Evolutionary conservation across 768 basidiomycete genomes (phyloP).

Genomic region (Leccinum sublutescens): DNA sequence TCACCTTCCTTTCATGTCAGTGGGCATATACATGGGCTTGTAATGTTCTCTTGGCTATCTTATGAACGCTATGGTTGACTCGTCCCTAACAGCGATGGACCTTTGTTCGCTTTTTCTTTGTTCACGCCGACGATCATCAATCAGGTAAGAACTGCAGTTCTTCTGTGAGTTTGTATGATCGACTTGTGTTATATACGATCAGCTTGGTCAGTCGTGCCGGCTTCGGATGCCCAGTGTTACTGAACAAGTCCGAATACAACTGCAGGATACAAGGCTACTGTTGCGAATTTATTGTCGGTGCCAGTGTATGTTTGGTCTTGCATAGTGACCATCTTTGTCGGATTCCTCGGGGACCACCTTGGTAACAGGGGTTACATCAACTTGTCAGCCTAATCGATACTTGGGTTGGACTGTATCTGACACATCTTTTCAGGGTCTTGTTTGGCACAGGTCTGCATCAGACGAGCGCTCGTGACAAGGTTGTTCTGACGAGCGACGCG

Average conservation of each 20-base stretch:
- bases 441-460: constrained; percentile 32
- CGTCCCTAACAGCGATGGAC: constrained; percentile 41
- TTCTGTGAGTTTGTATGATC: background rate
- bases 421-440: constrained; percentile 21
- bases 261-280: constrained; percentile 58
- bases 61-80: constrained; percentile 1
- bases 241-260: background rate
- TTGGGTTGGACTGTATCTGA: constrained; percentile 5
- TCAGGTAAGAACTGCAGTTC: constrained; percentile 41
- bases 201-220: constrained; percentile 20
- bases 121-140: constrained; percentile 46
- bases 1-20: constrained; percentile 29
- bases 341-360: constrained; percentile 59
- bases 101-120: constrained; percentile 52
- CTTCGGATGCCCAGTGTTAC: background rate
- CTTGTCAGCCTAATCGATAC: constrained; percentile 40
- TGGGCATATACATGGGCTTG: constrained; percentile 74
- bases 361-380: constrained; percentile 60
- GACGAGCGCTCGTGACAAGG: background rate
- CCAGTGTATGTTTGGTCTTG: constrained; percentile 78
- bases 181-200: background rate
- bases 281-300: constrained; percentile 72
- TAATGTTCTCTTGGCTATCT: constrained; percentile 31
- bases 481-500: constrained; percentile 1
- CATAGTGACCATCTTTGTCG: constrained; percentile 59